These are phyloP conservation scores for Calonectria multiphialidica DNA, from an alignment of 2,329 filamentous ascomycete species.

Conservation along the genomic window DNA sequence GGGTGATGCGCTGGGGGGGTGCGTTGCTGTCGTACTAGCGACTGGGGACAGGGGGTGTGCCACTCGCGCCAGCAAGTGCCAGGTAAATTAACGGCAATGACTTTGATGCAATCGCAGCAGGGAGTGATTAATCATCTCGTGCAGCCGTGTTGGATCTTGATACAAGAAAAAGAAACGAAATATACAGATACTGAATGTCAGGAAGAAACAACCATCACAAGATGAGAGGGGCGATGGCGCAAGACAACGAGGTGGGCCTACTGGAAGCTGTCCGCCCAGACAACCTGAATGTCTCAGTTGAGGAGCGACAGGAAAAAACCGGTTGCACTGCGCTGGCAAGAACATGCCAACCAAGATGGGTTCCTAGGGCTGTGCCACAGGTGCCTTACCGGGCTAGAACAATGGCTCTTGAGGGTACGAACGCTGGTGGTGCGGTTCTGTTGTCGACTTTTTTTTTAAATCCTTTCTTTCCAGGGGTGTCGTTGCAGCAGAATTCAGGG, in stretches of 20 bases:
- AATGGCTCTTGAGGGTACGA: background rate
- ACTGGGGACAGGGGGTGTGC: constrained; percentile 23
- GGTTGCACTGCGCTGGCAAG: background rate
- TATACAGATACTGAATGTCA: background rate
- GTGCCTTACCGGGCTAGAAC: background rate
- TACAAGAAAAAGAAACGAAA: background rate
- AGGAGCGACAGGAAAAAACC: constrained; percentile 1
- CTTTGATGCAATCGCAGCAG: constrained; percentile 26
- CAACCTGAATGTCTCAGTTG: constrained; percentile 47
- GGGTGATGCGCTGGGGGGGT: constrained; percentile 6
- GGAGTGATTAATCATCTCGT: background rate
- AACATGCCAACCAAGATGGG: background rate
- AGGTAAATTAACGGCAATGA: constrained; percentile 38
- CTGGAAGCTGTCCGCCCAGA: constrained; percentile 16
- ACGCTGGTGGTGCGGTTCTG: constrained; percentile 21
- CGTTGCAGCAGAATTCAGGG: constrained; percentile 5
- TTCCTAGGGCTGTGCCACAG: background rate
- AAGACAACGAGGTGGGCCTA: background rate
- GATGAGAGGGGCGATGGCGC: background rate
- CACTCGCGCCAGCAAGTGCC: constrained; percentile 21
- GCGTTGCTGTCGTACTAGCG: constrained; percentile 1
- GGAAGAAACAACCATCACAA: background rate
- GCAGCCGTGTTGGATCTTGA: background rate
- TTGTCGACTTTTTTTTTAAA: background rate
- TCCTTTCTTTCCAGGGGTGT: background rate